A percentile compares a stretch with the other conserved stretches of the same genome.
phyloP scores from a whole-genome alignment of 345 rosid species.

The Anacardium occidentale region DNA sequence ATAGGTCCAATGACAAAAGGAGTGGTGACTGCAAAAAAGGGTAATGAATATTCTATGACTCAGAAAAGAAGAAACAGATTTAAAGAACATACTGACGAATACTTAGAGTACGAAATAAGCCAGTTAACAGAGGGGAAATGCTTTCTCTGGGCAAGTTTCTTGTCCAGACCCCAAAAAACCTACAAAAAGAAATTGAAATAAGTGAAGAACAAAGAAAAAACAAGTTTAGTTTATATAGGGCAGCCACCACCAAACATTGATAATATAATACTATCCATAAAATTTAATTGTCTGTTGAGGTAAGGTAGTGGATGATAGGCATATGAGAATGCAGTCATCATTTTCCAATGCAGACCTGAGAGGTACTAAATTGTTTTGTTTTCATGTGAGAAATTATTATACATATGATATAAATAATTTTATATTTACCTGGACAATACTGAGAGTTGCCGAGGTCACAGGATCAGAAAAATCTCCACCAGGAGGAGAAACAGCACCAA shows the following conservation, averaged over 20 bases:
- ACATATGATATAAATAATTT: slow-evolving; percentile 9
- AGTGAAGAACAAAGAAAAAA: not conserved
- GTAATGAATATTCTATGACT: not conserved
- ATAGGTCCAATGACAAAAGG: not conserved
- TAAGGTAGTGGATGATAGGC: not conserved
- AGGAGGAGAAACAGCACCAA: slow-evolving; percentile 99
- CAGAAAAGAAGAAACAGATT: slow-evolving; percentile 6
- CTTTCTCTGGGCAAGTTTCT: slow-evolving; percentile 99
- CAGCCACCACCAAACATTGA: too few relatives aligned
- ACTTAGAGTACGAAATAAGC: slow-evolving; percentile 99
- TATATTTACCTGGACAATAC: slow-evolving; percentile 92
- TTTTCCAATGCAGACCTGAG: not conserved
- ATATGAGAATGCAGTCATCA: not conserved
- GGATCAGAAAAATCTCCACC: slow-evolving; percentile 99
- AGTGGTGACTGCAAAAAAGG: not conserved
- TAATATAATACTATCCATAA: too few relatives aligned
- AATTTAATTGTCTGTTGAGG: not conserved
- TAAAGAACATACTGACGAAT: slow-evolving; percentile 63
- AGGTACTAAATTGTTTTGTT: not conserved
- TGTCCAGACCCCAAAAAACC: slow-evolving; percentile 99
- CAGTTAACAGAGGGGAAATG: slow-evolving; percentile 99
- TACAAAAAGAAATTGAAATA: slow-evolving; percentile 33
- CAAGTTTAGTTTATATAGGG: not conserved
- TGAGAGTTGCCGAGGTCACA: slow-evolving; percentile 98
- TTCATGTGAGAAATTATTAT: not conserved